phyloP scores from a whole-genome alignment of 2,329 filamentous ascomycete species.

The Aspergillus sp. region DNA sequence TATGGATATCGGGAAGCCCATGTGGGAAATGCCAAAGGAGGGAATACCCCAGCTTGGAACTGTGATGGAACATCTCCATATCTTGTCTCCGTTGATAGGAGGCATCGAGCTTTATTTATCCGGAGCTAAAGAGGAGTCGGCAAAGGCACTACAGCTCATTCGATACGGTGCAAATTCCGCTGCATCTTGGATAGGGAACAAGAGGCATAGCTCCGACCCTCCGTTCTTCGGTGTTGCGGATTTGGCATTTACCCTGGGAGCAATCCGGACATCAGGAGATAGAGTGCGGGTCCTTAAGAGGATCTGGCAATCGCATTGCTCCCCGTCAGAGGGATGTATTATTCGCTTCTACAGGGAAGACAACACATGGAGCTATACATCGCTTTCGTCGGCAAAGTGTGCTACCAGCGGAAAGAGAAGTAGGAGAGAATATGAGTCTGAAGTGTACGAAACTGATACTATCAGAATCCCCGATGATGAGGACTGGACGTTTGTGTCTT shows the following conservation, averaged over 20 bases:
- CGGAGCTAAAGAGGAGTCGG: not conserved
- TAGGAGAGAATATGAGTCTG: not conserved
- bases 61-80: not conserved
- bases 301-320: not conserved
- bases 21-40: not conserved
- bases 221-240: not conserved
- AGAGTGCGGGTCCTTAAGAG: not conserved
- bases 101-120: not conserved
- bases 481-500: not conserved
- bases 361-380: not conserved
- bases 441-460: not conserved
- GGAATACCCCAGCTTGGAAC: no score
- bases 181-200: conserved; percentile 1
- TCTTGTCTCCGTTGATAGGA: not conserved
- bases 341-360: not conserved
- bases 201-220: not conserved
- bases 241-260: not conserved
- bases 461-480: not conserved
- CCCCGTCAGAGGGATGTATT: not conserved
- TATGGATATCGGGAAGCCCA: not conserved
- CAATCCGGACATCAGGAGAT: not conserved
- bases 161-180: conserved; percentile 2
- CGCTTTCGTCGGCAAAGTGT: not conserved
- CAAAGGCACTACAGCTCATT: conserved; percentile 3
- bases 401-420: not conserved